Percentiles rank a stretch among this genome's conserved stretches.
phyloP scores from a whole-genome alignment of 2,329 filamentous ascomycete species.

The Botrytis pseudocinerea region DNA sequence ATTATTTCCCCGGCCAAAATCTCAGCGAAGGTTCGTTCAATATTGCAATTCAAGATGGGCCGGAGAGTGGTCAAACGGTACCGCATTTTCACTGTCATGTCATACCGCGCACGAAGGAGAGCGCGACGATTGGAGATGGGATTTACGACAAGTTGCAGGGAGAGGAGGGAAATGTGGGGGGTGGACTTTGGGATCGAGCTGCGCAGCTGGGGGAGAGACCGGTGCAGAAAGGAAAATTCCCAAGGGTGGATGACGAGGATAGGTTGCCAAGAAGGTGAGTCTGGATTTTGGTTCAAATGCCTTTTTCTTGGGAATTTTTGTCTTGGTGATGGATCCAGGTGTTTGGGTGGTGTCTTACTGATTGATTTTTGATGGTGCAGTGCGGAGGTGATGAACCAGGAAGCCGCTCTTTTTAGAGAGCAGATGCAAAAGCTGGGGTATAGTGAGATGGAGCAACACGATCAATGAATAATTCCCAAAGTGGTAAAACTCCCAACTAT shows the following conservation, averaged over 20 bases:
- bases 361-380: conserved; percentile 35
- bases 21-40: conserved; percentile 74
- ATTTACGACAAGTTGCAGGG: conserved; percentile 82
- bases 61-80: conserved; percentile 89
- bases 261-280: conserved; percentile 57
- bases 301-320: no score
- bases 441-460: neutral
- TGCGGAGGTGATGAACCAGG: conserved; percentile 74
- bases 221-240: conserved; percentile 58
- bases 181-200: conserved; percentile 65
- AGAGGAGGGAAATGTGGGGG: conserved; percentile 81
- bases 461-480: neutral
- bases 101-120: conserved; percentile 67
- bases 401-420: conserved; percentile 56
- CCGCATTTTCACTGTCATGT: conserved; percentile 92
- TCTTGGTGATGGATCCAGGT: neutral
- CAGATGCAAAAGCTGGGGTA: conserved; percentile 32
- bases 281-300: neutral
- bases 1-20: conserved; percentile 60
- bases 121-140: conserved; percentile 60
- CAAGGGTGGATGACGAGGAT: conserved; percentile 68
- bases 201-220: conserved; percentile 55
- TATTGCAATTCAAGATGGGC: conserved; percentile 91
- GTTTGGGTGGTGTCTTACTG: neutral
- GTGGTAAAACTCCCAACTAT: neutral